Evolutionary conservation across 2,329 filamentous ascomycete genomes (phyloP), one percentile per base, ranked within the genome.

Genomic region (Hypoxylon rubiginosum): DNA sequence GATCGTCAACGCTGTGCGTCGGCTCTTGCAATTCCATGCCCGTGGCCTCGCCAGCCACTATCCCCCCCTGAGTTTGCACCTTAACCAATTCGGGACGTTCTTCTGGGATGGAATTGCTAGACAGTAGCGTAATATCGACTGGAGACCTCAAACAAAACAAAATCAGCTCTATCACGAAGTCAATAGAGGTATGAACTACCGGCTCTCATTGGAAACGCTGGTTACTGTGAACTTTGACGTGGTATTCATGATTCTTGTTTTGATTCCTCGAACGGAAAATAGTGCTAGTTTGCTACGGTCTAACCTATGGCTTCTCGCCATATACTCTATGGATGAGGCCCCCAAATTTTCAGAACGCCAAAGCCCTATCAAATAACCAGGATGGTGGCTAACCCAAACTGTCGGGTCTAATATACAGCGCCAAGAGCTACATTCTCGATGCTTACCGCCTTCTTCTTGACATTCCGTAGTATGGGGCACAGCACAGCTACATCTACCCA

Each of bases 1-100:
- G 67, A 67, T 53, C 58, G 45, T 67, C 64, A 28, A 58, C 39
- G n/a, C 28, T 57, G 36, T 62, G 50, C 67, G 36, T 65, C 36
- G 51, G 46, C 56, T 39, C 15, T 62, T 28, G 34, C 53, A 24
- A 53, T 55, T 43, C 53, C 45, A 39, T 58, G 21, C 53, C 13
- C 43, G 43, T 32, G 19, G 17, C 15, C 21, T 13, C 8, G 21
- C 17, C 4, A 57, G 49, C 46, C 21, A 57, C 26, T 36, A 21
- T 32, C 24, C 36, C 55, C 24, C 55, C 49, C 55, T 48, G 56
- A 63, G 58, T 61, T 58, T 68, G 48, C 28, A n/a, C 50, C 57
- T 48, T 15, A 26, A 64, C 13, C 28, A 61, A 55, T 17, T 51
- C 62, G 46, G 53, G 52, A 32, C 43, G 50, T 48, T 62, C n/a